phyloP scores from a whole-genome alignment of 164 flowering plant genomes.

The Piper longum region DNA sequence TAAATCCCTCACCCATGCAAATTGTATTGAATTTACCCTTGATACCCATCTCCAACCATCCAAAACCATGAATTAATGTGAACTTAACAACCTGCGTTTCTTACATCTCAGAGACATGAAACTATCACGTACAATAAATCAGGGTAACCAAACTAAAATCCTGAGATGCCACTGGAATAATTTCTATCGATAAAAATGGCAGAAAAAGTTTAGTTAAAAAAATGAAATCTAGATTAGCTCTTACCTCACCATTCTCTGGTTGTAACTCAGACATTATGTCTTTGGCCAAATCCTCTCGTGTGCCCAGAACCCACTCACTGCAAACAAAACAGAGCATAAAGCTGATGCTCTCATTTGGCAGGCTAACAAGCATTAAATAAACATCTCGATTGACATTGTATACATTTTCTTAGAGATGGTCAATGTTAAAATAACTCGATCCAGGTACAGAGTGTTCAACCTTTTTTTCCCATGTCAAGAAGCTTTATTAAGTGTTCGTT shows the following conservation, averaged over 20 bases:
- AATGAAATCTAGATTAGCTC: neutral
- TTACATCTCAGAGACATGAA: no score
- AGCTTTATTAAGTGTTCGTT: neutral
- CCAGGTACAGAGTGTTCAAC: neutral
- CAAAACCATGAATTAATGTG: no score
- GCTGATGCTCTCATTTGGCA: neutral
- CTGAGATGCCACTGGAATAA: no score
- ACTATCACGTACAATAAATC: no score
- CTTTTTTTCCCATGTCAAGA: neutral
- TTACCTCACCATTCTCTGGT: constrained; percentile 86
- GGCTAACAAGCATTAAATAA: neutral
- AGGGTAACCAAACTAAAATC: no score
- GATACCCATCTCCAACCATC: no score
- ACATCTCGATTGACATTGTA: no score
- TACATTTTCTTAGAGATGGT: neutral
- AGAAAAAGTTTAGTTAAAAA: no score
- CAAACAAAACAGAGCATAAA: constrained; percentile 5
- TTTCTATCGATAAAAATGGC: neutral
- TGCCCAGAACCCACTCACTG: constrained; percentile 98
- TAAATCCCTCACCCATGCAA: neutral
- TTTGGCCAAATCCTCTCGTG: constrained; percentile 89
- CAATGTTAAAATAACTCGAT: neutral
- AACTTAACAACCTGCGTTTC: no score
- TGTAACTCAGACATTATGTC: constrained; percentile 70
- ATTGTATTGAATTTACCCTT: no score